These are phyloP conservation scores for Vitis labrusca DNA, from an alignment of 164 flowering plant genomes.

Conservation along the genomic window DNA sequence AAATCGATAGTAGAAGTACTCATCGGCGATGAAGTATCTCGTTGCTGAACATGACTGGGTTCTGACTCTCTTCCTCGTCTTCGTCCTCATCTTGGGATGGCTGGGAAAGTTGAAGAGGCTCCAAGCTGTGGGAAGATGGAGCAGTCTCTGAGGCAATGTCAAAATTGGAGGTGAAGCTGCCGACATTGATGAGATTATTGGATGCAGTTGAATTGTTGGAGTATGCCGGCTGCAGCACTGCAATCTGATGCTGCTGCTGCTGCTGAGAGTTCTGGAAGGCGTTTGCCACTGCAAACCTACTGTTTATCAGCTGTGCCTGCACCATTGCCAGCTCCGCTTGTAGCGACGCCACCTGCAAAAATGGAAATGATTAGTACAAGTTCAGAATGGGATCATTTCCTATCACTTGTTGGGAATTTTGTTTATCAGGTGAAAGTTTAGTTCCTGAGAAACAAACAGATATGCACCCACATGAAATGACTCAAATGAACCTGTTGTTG, in stretches of 20 bases:
- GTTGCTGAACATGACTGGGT: constrained; percentile 31
- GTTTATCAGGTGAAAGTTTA: background rate
- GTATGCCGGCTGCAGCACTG: constrained; percentile 59
- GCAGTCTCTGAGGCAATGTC: constrained; percentile 34
- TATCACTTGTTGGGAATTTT: no score
- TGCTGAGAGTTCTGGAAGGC: constrained; percentile 50
- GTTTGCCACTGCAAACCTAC: constrained; percentile 56
- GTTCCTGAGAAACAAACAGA: background rate
- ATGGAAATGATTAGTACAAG: no score
- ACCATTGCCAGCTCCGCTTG: constrained; percentile 77
- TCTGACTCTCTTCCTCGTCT: constrained; percentile 62
- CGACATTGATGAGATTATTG: constrained; percentile 43
- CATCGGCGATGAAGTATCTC: constrained; percentile 21
- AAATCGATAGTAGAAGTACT: constrained; percentile 5
- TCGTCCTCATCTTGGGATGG: constrained; percentile 49
- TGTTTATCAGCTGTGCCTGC: constrained; percentile 72
- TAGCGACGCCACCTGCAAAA: constrained; percentile 61
- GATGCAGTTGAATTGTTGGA: constrained; percentile 76
- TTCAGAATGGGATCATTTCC: background rate
- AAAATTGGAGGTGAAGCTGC: constrained; percentile 37
- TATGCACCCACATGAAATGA: background rate
- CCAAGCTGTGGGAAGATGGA: constrained; percentile 38
- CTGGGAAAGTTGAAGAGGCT: constrained; percentile 42
- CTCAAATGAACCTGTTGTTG: constrained; percentile 74
- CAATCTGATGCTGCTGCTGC: constrained; percentile 29